These are phyloP conservation scores for Tricholoma terreum DNA, from an alignment of 768 basidiomycete species.

Conservation along the genomic window DNA sequence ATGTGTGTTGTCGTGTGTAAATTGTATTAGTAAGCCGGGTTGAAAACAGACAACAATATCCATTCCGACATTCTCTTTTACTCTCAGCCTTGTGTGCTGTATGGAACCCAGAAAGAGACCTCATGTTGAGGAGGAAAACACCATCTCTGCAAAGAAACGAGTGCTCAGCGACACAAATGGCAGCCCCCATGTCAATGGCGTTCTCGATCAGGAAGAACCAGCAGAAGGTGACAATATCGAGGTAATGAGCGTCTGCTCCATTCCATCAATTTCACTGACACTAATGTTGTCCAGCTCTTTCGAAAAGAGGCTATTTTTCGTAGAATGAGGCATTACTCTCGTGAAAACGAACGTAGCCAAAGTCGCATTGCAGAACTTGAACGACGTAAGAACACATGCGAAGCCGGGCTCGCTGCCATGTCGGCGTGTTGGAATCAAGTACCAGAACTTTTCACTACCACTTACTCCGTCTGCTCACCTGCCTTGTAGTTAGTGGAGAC, in stretches of 20 bases:
- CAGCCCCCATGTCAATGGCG: constrained; percentile 54
- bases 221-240: constrained; percentile 58
- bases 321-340: constrained; percentile 78
- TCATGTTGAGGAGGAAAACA: constrained; percentile 48
- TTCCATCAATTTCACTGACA: constrained; percentile 11
- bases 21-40: constrained; percentile 37
- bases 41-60: constrained; percentile 28
- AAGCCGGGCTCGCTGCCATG: constrained; percentile 70
- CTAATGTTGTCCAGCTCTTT: constrained; percentile 53
- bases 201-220: constrained; percentile 43
- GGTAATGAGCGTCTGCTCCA: constrained; percentile 38
- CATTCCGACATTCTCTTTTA: constrained; percentile 9
- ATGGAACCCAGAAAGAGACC: constrained; percentile 65
- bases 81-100: constrained; percentile 6
- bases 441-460: constrained; percentile 10
- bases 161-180: constrained; percentile 47
- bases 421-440: constrained; percentile 83
- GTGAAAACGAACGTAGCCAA: constrained; percentile 66
- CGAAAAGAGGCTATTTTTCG: constrained; percentile 85
- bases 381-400: constrained; percentile 59
- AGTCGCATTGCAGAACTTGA: constrained; percentile 63
- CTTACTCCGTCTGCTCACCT: constrained; percentile 3
- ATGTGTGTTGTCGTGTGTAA: constrained; percentile 30
- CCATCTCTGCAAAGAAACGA: constrained; percentile 53
- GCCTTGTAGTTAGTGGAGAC: constrained; percentile 57